Conservation (phyloP, 257 asterid species). For the Gynochthodes officinalis region DNA sequence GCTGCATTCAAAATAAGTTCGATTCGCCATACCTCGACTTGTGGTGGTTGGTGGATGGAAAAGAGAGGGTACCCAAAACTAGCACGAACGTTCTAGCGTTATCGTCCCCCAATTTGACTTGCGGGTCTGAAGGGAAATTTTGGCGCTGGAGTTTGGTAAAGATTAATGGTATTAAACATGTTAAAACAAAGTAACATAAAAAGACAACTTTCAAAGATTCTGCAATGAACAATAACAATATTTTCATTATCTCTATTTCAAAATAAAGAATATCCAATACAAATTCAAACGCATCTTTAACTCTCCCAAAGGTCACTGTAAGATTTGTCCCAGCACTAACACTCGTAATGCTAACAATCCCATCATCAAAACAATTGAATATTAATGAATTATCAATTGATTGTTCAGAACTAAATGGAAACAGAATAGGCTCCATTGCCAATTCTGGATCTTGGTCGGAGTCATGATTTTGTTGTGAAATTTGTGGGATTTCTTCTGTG, state of each 20-base stretch:
- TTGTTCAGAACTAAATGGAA: conserved; percentile 20
- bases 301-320: conserved; percentile 11
- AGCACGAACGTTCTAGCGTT: neutral
- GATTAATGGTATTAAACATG: neutral
- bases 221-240: conserved; percentile 8
- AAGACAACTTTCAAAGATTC: neutral
- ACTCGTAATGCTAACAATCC: conserved; percentile 22
- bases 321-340: conserved; percentile 13
- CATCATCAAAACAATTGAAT: conserved; percentile 29
- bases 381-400: conserved; percentile 20
- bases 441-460: conserved; percentile 18
- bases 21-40: too few relatives aligned
- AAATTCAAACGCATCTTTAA: conserved; percentile 13
- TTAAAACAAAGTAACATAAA: neutral
- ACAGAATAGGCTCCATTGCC: conserved; percentile 14
- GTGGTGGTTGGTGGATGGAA: too few relatives aligned
- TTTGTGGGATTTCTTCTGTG: conserved; percentile 27
- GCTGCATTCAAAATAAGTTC: too few relatives aligned
- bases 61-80: too few relatives aligned
- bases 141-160: neutral
- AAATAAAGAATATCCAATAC: conserved; percentile 19
- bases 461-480: neutral
- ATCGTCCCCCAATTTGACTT: neutral
- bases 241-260: conserved; percentile 23
- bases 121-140: neutral